Percentiles rank a stretch among this genome's conserved stretches.
Evolutionary conservation across 148 eudicot species (phyloP).

Genomic region (Rhododendron simsii): DNA sequence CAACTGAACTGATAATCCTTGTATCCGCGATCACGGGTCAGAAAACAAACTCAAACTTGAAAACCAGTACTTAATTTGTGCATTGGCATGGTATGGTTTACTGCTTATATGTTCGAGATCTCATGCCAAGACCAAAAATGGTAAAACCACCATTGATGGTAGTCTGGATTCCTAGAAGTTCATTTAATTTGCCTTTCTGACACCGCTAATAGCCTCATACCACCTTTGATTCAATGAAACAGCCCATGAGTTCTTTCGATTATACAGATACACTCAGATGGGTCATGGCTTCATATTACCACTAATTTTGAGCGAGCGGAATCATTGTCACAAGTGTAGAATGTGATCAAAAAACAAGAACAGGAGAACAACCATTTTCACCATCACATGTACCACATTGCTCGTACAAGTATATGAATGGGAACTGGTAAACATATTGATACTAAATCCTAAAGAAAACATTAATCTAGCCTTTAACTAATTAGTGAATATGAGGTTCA

Average conservation of each 20-base stretch:
- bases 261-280: background rate
- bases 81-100: background rate
- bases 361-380: background rate
- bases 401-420: background rate
- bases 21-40: background rate
- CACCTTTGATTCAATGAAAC: background rate
- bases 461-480: background rate
- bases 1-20: background rate
- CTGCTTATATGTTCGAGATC: background rate
- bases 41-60: background rate
- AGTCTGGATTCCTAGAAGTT: background rate
- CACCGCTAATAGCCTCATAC: background rate
- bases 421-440: background rate
- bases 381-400: background rate
- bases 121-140: background rate
- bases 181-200: background rate
- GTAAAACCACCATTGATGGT: background rate
- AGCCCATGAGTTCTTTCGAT: background rate
- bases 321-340: background rate
- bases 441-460: background rate
- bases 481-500: background rate
- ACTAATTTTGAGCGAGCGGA: background rate
- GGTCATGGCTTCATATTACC: background rate
- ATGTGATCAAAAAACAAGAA: background rate
- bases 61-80: background rate